These are phyloP conservation scores for Mimosa pudica DNA, from an alignment of 306 rosid species.

Conservation along the genomic window DNA sequence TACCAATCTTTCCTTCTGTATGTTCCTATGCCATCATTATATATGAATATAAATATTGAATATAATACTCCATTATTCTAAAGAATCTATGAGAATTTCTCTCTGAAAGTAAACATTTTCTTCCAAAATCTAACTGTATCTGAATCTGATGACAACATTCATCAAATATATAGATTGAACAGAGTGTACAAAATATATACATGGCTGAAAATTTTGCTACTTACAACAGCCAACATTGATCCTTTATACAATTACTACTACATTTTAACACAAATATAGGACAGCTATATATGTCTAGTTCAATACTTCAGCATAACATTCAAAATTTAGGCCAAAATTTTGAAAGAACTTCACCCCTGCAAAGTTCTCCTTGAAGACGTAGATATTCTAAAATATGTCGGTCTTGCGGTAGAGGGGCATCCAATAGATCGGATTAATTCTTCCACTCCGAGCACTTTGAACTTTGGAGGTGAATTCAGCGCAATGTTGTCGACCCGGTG, in stretches of 20 bases:
- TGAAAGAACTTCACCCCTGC: constrained; percentile 30
- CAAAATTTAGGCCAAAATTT: constrained; percentile 55
- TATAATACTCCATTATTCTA: background rate
- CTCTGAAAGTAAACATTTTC: background rate
- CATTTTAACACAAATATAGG: background rate
- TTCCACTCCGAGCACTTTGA: constrained; percentile 56
- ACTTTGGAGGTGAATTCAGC: constrained; percentile 67
- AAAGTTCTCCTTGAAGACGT: constrained; percentile 47
- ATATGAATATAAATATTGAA: constrained; percentile 5
- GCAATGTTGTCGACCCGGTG: constrained; percentile 76
- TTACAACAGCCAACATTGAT: constrained; percentile 8
- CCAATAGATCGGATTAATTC: constrained; percentile 68
- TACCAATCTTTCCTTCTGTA: background rate
- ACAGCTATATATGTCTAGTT: constrained; percentile 2
- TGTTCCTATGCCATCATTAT: constrained; percentile 19
- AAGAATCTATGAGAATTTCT: background rate
- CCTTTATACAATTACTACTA: background rate
- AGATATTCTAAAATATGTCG: constrained; percentile 71
- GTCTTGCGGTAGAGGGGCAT: constrained; percentile 79
- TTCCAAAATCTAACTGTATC: background rate
- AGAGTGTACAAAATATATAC: background rate
- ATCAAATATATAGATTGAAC: background rate
- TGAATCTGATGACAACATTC: background rate
- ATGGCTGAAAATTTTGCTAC: constrained; percentile 13
- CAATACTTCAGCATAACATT: constrained; percentile 24